Evolutionary conservation across 1,139 yeast species (phyloP), one percentile per base, ranked within the genome.

Genomic region (Yamadazyma spencermartinsiae): DNA sequence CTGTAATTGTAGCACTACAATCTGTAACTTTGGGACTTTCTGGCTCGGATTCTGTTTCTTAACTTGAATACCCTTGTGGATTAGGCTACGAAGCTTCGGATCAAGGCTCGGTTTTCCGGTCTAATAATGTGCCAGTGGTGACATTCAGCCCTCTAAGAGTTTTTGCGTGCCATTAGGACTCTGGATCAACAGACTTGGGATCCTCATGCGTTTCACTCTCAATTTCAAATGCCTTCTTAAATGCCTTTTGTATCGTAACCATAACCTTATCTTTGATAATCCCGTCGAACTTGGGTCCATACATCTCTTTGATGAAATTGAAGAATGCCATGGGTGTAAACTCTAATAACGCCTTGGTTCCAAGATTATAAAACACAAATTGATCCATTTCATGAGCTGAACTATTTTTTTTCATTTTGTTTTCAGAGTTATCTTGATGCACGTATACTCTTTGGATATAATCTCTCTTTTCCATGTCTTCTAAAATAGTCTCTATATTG

Each of bases 331-430:
- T 42, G 0, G 74, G 68, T 3, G 54, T 48, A 38, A 68, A 65
- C 47, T 72, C 76, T 26, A 55, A 53, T 18, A 63, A 39, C 3
- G 69, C 56, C 25, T 72, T 48, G 32, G 56, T 50, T 0, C 76
- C 76, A 26, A 72, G 45, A 3, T 55, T 48, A 45, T 62, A 69
- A 33, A 56, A 60, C 7, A 46, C 44, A 18, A 34, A 31, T n/a
- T 44, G 41, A 36, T 41, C 47, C 16, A 13, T 35, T 9, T 33
- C 29, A 19, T n/a, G n/a, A n/a, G n/a, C n/a, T n/a, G n/a, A n/a
- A n/a, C n/a, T n/a, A n/a, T 35, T 26, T 9, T 17, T 28, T 3
- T 15, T 14, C 15, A 5, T 14, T 5, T 26, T 14, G 6, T 44
- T 40, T 11, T 40, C 42, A 6, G 39, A 34, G n/a, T 54, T 13